Percentiles rank a stretch among this genome's conserved stretches.
Evolutionary conservation across 2,329 filamentous ascomycete species (phyloP).

Genomic region (Xylariaceae sp.): DNA sequence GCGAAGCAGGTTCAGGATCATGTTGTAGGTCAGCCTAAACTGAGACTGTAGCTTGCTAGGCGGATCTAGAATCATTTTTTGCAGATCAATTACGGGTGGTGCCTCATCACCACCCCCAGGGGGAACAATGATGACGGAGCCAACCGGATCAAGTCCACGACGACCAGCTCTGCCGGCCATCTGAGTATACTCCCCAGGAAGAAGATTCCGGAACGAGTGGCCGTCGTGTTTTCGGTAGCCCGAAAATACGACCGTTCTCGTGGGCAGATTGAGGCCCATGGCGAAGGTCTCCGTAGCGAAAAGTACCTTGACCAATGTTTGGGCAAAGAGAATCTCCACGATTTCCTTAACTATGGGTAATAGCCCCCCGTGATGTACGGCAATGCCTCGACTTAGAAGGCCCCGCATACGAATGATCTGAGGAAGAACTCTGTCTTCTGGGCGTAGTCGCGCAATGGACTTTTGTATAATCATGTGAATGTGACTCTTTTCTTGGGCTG

Average conservation of each 20-base stretch:
- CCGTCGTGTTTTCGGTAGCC: slow-evolving; percentile 96
- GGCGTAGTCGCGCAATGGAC: slow-evolving; percentile 84
- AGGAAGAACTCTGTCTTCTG: slow-evolving; percentile 83
- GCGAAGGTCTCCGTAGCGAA: slow-evolving; percentile 98
- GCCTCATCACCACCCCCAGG: slow-evolving; percentile 77
- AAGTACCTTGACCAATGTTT: slow-evolving; percentile 90
- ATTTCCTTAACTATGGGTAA: slow-evolving; percentile 96
- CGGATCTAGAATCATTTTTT: slow-evolving; percentile 93
- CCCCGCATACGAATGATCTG: slow-evolving; percentile 88
- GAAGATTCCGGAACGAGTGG: slow-evolving; percentile 80
- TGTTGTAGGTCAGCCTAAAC: slow-evolving; percentile 97
- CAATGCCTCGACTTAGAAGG: slow-evolving; percentile 80
- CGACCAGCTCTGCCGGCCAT: slow-evolving; percentile 96
- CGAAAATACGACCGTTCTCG: slow-evolving; percentile 94
- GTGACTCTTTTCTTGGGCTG: slow-evolving; percentile 87
- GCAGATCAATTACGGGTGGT: slow-evolving; percentile 74
- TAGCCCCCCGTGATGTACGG: slow-evolving; percentile 92
- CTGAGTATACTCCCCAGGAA: slow-evolving; percentile 95
- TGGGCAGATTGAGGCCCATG: slow-evolving; percentile 95
- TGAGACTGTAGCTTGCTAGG: slow-evolving; percentile 94
- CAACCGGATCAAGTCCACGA: slow-evolving; percentile 86
- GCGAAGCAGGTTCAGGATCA: slow-evolving; percentile 93
- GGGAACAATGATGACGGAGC: slow-evolving; percentile 89
- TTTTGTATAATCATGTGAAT: slow-evolving; percentile 98
- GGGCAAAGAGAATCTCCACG: slow-evolving; percentile 93